phyloP scores from a whole-genome alignment of 2,329 filamentous ascomycete species.

The Aspergillus nomiae region DNA sequence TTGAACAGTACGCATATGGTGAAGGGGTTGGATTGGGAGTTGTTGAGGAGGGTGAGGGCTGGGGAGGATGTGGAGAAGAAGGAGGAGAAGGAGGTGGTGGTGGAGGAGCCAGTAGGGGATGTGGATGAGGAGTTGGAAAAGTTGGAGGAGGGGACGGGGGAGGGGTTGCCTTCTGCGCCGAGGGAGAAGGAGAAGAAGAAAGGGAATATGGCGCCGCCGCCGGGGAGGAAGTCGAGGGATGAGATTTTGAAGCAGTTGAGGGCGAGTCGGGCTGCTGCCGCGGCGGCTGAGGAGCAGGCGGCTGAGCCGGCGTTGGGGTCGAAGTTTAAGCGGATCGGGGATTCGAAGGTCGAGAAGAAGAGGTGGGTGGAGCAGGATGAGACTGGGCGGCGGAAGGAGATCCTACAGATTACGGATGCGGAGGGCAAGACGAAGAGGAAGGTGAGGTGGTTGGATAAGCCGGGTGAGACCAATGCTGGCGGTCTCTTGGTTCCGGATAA shows the following conservation, averaged over 20 bases:
- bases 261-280: conserved; percentile 48
- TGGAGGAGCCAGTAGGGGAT: conserved; percentile 41
- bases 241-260: conserved; percentile 63
- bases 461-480: conserved; percentile 27
- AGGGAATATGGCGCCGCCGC: conserved; percentile 48
- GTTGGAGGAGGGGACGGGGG: conserved; percentile 41
- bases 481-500: conserved; percentile 47
- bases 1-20: conserved; percentile 80
- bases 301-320: conserved; percentile 53
- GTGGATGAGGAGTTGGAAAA: conserved; percentile 64
- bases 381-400: conserved; percentile 54
- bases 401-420: conserved; percentile 60
- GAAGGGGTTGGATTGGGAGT: conserved; percentile 85
- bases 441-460: conserved; percentile 54
- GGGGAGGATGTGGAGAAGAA: conserved; percentile 56
- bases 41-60: conserved; percentile 53
- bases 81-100: conserved; percentile 33
- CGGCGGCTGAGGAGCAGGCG: conserved; percentile 33
- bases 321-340: conserved; percentile 57
- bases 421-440: conserved; percentile 65
- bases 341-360: conserved; percentile 48
- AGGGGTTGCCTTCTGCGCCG: conserved; percentile 28
- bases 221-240: conserved; percentile 57
- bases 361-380: conserved; percentile 59
- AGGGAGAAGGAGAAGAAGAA: conserved; percentile 53